Evolutionary conservation across 345 rosid species (phyloP), one percentile per base, ranked within the genome.

Genomic region (Eutrema japonicum): DNA sequence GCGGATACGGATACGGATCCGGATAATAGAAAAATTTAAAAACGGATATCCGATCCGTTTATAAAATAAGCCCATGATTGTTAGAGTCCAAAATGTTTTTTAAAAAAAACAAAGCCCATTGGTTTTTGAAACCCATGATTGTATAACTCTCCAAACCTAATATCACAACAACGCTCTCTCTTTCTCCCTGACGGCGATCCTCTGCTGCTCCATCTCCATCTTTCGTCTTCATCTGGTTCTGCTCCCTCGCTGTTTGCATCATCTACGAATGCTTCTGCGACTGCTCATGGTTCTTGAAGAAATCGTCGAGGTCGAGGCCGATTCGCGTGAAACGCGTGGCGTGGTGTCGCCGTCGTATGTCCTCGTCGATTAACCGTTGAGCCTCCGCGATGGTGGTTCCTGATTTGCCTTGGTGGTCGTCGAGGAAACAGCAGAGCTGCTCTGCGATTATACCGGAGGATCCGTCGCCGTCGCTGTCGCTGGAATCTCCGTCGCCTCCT

Each of bases 381-480:
- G 98, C 93, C 9, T 86, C 94, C 0, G 80, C 76, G 14, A 79
- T 33, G 13, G 87, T 79, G 13, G 59, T 76, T 29, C 61, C 76
- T 2, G 68, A 59, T 37, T 89, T 84, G 0, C 85, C 79, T 64
- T 89, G 99, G 52, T 83, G 60, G 16, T 79, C 86, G 6, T 68
- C 82, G 53, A 95, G 75, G 82, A 95, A 95, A 37, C 61, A 74
- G n/a, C 59, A 82, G 60, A 95, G 78, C 60, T 84, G 88, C 46
- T 79, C 85, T 8, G 83, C 71, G 78, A 95, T 85, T 1, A 77
- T 26, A 1, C 80, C 79, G 42, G 77, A 63, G 7, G 78, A 74
- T 16, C 53, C 5, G 3, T 80, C 86, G 8, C 86, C 89, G 0
- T 58, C 72, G 48, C 79, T 68, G 66, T 76, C 75, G 48, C 79